phyloP scores from a whole-genome alignment of 495 filamentous ascomycete species.

The Neurospora sp. region DNA sequence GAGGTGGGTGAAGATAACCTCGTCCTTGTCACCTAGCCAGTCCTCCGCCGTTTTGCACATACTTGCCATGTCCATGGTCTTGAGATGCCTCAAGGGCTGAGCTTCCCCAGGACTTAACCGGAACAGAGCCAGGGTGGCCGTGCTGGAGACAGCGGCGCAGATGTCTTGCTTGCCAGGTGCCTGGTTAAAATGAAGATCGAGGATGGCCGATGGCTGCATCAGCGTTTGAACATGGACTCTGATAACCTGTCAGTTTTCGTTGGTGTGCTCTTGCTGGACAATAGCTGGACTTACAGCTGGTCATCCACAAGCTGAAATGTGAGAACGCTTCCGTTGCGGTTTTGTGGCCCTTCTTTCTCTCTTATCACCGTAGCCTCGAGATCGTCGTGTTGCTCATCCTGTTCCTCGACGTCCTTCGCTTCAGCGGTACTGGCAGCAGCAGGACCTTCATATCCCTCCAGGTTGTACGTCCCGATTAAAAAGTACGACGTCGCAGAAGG shows the following conservation, averaged over 20 bases:
- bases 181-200: slow-evolving; percentile 79
- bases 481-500: slow-evolving; percentile 55
- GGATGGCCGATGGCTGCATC: slow-evolving; percentile 55
- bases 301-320: slow-evolving; percentile 46
- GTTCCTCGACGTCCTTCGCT: slow-evolving; percentile 18
- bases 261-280: slow-evolving; percentile 1
- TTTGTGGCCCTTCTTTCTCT: slow-evolving; percentile 31
- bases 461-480: slow-evolving; percentile 76
- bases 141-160: slow-evolving; percentile 64
- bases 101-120: slow-evolving; percentile 20
- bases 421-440: neutral
- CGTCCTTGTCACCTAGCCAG: slow-evolving; percentile 8
- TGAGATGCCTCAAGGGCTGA: slow-evolving; percentile 21
- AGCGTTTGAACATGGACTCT: slow-evolving; percentile 39
- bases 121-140: slow-evolving; percentile 59
- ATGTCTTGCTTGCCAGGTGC: slow-evolving; percentile 30
- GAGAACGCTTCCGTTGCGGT: slow-evolving; percentile 61
- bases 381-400: slow-evolving; percentile 22
- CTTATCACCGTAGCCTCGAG: slow-evolving; percentile 2
- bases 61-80: slow-evolving; percentile 16
- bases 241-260: slow-evolving; percentile 10
- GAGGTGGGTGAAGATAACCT: slow-evolving; percentile 58
- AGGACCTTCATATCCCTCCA: slow-evolving; percentile 42
- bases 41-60: slow-evolving; percentile 10
- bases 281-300: slow-evolving; percentile 38